Base-by-base conservation (phyloP, 768 basidiomycete genomes). In the Mycena maculata region DNA sequence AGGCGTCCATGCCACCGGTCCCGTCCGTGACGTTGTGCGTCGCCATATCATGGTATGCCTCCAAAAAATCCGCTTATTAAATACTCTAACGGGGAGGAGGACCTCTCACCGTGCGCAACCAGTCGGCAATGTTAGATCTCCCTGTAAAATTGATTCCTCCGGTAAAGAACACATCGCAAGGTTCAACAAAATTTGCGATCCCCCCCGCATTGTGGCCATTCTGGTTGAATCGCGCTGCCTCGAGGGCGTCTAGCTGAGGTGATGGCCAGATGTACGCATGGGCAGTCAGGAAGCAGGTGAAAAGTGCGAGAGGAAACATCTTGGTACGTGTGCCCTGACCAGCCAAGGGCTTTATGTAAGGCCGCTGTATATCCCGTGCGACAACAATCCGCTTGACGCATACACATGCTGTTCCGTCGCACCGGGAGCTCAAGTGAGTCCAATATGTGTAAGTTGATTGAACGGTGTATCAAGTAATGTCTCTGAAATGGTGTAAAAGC, bases 1-100 rank as follows among this genome's bases (percentile, higher is more conserved):
- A 76, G 4, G 68, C 75, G 50, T 78, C 76, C 31, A 76, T 60
- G n/a, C 76, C 76, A 7, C 74, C 73, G 10, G 70, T 71, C 13
- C 74, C 75, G 25, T 68, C 57, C n/a, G 30, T 56, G 3, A 63
- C 54, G 57, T 76, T 63, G 63, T 74, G 71, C 15, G 76, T 77
- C 18, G 74, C 67, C 57, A 69, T 66, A 60, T 76, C 75, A 55
- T 77, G 75, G 50, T 69, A 77, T 0, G 74, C 75, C 69, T 71
- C 31, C 1, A 2, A 31, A 5, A 22, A 18, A 22, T 57, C 38
- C 33, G 50, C 22, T 23, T 9, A 9, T 11, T 10, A 18, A 15
- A 20, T 12, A 52, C 6, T 10, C 28, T 11, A 11, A 10, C n/a
- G 3, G 1, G 23, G 33, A 18, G 30, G 27, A 16, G 30, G 8